A percentile compares a stretch with the other conserved stretches of the same genome.
phyloP scores from a whole-genome alignment of 257 asterid genomes.

The Verbena officinalis region DNA sequence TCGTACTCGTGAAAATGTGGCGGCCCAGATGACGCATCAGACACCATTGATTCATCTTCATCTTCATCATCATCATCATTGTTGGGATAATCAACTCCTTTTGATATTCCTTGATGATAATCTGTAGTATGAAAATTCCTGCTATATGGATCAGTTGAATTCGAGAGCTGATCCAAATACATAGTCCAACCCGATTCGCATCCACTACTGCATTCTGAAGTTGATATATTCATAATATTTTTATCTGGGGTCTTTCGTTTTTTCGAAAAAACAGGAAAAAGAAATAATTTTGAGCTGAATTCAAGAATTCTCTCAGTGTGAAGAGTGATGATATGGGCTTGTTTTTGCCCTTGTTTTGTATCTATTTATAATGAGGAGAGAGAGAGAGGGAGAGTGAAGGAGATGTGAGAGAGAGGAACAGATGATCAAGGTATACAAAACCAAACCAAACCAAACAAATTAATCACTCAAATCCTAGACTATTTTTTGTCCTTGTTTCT shows the following conservation, averaged over 20 bases:
- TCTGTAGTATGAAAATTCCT: background rate
- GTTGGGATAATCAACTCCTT: background rate
- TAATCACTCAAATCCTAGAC: constrained; percentile 55
- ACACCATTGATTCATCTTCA: constrained; percentile 79
- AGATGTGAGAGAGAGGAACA: constrained; percentile 9
- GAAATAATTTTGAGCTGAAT: no score
- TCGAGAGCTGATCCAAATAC: constrained; percentile 72
- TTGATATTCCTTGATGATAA: background rate
- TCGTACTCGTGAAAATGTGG: constrained; percentile 42
- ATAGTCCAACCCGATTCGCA: constrained; percentile 96
- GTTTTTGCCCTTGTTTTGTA: constrained; percentile 10
- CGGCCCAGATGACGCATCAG: constrained; percentile 96
- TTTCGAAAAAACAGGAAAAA: no score
- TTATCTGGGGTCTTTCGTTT: background rate
- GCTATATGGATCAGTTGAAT: constrained; percentile 25
- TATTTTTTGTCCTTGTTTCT: constrained; percentile 58
- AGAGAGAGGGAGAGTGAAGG: no score
- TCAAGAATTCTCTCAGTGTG: background rate
- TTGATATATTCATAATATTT: constrained; percentile 58
- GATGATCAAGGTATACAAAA: no score
- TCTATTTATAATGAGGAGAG: constrained; percentile 46
- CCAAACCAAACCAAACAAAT: constrained; percentile 49
- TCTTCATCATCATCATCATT: constrained; percentile 25
- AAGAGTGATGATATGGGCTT: background rate
- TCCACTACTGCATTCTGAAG: constrained; percentile 74